Base-by-base conservation (phyloP, 75 land plant species). In the Pinus taeda region DNA sequence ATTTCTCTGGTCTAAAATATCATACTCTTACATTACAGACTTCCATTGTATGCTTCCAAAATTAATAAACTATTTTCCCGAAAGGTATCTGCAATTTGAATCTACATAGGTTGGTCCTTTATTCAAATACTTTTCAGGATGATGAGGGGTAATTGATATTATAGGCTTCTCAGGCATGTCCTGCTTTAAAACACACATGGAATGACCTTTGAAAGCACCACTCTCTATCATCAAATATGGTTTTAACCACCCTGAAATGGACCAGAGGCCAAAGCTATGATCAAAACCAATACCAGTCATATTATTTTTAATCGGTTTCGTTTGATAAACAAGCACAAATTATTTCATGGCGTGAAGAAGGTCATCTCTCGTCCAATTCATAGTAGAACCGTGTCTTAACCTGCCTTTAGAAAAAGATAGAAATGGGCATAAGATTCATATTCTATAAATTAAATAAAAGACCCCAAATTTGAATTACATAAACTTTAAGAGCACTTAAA, bases 191-290 rank as follows among this genome's bases (percentile, higher is more conserved):
- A 94, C 89, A 95, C 97, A 94, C 14, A 93, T 94, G 12, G 95
- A 94, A 80, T 94, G 93, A 20, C 97, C 97, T 77, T 92, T 94
- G 72, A 94, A 92, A 60, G 91, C 95, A n/a, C 97, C 97, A 84
- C 93, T 92, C 69, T 94, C 95, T 24, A 94, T 88, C 87, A 92
- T 81, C 45, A 94, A 57, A 62, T 87, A 87, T 26, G 95, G 97
- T 56, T 94, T 88, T 22, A 92, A 80, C 89, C 87, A 83, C 18
- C 90, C 78, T 36, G 90, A 71, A 60, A 92, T 92, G 81, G 92
- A 94, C 95, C 95, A 94, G 36, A 94, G 85, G 36, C 97, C 97
- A 80, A 94, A 94, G 76, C 89, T 93, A 73, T 92, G 97, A 77
- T 94, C 97, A 76, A 94, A 94, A 30, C 97, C 95, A 95, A 94